Evolutionary conservation across 176 grass and related monocot genomes (phyloP).

Genomic region (maize (Zea mays)): Zm-B73-REFERENCE-NAM-5.0 NC_050104.1:148071001-148071500

Average conservation of each 20-base stretch:
- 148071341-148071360: constrained; percentile 38
- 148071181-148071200: background rate
- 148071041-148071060: constrained; percentile 53
- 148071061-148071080: constrained; percentile 35
- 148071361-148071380: background rate
- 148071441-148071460: constrained; percentile 70
- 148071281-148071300: background rate
- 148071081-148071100: constrained; percentile 36
- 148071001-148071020: constrained; percentile 23
- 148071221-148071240: background rate
- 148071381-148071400: constrained; percentile 48
- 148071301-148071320: constrained; percentile 6
- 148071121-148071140: constrained; percentile 47
- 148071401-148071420: constrained; percentile 57
- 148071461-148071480: constrained; percentile 51
- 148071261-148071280: background rate
- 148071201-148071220: constrained; percentile 11
- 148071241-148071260: background rate
- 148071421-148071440: constrained; percentile 55
- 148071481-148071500: constrained; percentile 41
- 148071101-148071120: background rate
- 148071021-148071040: constrained; percentile 57
- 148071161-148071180: constrained; percentile 27
- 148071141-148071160: constrained; percentile 6
- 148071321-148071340: constrained; percentile 37